These are phyloP conservation scores for Mycena galopus DNA, from an alignment of 768 basidiomycete species.

Conservation along the genomic window DNA sequence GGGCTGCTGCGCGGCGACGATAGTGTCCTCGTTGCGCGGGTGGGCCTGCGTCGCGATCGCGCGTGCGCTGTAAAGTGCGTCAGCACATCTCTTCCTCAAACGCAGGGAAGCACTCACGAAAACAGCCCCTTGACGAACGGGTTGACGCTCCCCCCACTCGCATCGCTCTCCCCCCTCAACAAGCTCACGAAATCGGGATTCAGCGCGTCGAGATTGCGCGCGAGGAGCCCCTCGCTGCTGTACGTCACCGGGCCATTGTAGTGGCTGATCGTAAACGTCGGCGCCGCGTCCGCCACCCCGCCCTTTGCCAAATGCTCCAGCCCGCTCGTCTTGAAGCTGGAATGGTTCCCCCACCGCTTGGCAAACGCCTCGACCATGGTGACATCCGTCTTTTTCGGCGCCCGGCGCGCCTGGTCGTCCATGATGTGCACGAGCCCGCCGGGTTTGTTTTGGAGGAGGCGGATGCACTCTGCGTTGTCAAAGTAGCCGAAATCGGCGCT, in stretches of 20 bases:
- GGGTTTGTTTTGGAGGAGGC: constrained; percentile 86
- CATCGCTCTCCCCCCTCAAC: constrained; percentile 76
- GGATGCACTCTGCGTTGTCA: constrained; percentile 91
- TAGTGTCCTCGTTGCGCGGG: constrained; percentile 93
- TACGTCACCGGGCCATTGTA: constrained; percentile 94
- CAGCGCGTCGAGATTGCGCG: constrained; percentile 88
- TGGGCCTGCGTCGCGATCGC: constrained; percentile 94
- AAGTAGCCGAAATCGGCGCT: constrained; percentile 79
- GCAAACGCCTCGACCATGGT: constrained; percentile 95
- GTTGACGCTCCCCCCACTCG: constrained; percentile 75
- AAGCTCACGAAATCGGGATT: constrained; percentile 95
- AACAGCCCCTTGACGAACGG: constrained; percentile 94
- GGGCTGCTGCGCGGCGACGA: constrained; percentile 93
- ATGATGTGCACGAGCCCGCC: constrained; percentile 97
- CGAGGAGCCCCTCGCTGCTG: constrained; percentile 90
- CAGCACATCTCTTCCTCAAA: neutral
- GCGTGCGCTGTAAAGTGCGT: constrained; percentile 64
- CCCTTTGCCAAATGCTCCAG: too few relatives aligned
- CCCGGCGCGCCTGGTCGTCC: constrained; percentile 93
- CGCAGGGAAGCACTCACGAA: neutral
- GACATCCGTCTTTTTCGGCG: constrained; percentile 91
- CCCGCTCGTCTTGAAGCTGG: constrained; percentile 89
- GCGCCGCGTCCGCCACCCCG: constrained; percentile 74
- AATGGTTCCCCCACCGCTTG: constrained; percentile 95
- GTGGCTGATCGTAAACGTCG: constrained; percentile 92